phyloP scores from a whole-genome alignment of 345 rosid species.

The Rhizophora apiculata region DNA sequence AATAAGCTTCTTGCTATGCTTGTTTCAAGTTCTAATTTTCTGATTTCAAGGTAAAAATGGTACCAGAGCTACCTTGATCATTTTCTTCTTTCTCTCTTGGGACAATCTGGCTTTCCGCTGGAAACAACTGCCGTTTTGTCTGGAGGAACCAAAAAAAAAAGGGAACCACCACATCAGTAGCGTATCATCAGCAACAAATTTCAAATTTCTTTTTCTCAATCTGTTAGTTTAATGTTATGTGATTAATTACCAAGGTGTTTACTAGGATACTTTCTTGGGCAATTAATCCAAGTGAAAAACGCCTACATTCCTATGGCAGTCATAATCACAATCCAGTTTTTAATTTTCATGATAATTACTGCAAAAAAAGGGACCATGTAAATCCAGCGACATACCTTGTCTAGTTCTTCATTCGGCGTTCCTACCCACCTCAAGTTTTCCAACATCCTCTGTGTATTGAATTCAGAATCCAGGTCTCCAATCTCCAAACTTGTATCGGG shows the following conservation, averaged over 20 bases:
- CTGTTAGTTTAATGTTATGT: too few relatives aligned
- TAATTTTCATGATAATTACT: too few relatives aligned
- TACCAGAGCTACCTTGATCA: conserved; percentile 40
- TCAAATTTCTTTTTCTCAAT: too few relatives aligned
- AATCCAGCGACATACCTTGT: conserved; percentile 41
- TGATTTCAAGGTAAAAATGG: neutral
- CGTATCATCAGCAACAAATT: neutral
- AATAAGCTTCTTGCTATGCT: neutral
- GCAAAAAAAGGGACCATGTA: neutral
- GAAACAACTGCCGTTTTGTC: conserved; percentile 30
- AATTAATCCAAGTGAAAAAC: too few relatives aligned
- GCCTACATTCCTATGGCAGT: too few relatives aligned
- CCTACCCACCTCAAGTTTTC: conserved; percentile 95
- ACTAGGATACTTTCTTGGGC: too few relatives aligned
- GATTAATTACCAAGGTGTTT: too few relatives aligned
- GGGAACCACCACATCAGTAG: too few relatives aligned
- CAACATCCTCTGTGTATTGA: conserved; percentile 40
- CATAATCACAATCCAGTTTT: too few relatives aligned
- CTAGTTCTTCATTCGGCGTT: conserved; percentile 61
- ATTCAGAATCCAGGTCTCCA: conserved; percentile 39
- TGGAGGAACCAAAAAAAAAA: too few relatives aligned
- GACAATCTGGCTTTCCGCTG: conserved; percentile 59
- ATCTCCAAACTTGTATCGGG: conserved; percentile 42
- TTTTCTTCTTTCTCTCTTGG: conserved; percentile 39
- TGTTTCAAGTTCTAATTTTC: neutral